These are phyloP conservation scores for Xylaria digitata DNA, from an alignment of 2,329 filamentous ascomycete species.

Conservation along the genomic window DNA sequence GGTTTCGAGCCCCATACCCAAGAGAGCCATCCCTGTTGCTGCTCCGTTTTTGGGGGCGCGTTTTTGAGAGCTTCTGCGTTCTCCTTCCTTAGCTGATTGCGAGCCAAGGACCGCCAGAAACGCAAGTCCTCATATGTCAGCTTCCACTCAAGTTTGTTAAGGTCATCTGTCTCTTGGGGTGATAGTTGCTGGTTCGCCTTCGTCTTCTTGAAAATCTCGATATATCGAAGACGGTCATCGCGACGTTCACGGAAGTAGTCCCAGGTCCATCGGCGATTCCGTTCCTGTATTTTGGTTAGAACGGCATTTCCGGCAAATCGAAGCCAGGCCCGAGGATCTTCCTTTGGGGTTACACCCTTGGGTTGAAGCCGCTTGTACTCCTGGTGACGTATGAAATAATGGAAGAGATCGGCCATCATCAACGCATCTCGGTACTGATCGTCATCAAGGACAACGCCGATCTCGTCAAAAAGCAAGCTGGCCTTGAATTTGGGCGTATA, in stretches of 20 bases:
- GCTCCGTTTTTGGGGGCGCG: conserved; percentile 62
- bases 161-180: conserved; percentile 75
- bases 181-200: conserved; percentile 79
- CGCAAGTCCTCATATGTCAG: conserved; percentile 93
- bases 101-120: conserved; percentile 94
- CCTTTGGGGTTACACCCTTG: conserved; percentile 81
- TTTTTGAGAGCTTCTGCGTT: conserved; percentile 87
- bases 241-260: conserved; percentile 92
- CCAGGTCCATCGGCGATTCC: conserved; percentile 95
- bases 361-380: conserved; percentile 95
- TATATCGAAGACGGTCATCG: conserved; percentile 89
- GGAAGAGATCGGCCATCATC: conserved; percentile 98
- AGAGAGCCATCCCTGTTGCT: conserved; percentile 86
- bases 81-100: conserved; percentile 95
- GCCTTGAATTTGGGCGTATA: conserved; percentile 89
- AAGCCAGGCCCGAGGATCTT: conserved; percentile 93
- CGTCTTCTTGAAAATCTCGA: conserved; percentile 95
- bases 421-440: conserved; percentile 96
- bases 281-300: conserved; percentile 92
- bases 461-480: conserved; percentile 92
- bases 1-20: conserved; percentile 92
- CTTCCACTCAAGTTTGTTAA: conserved; percentile 85
- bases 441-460: conserved; percentile 96
- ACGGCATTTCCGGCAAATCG: conserved; percentile 91
- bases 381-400: conserved; percentile 97